Conservation (phyloP, 495 filamentous ascomycete genomes). For the Lindgomyces ingoldianus region DNA sequence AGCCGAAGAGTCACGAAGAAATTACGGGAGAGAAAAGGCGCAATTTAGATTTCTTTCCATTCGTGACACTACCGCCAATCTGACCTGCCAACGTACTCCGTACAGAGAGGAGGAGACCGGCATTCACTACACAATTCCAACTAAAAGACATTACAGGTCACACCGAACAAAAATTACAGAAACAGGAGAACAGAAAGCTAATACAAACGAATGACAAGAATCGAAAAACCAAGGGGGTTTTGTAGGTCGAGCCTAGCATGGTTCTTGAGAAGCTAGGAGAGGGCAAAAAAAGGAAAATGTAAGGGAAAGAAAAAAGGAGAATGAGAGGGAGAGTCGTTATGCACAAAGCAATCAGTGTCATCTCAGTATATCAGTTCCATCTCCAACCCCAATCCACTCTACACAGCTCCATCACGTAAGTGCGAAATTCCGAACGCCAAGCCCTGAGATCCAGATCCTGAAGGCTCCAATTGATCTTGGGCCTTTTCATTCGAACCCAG, state of each 20-base stretch:
- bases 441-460: slow-evolving; percentile 1
- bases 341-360: not conserved
- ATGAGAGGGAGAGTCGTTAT: slow-evolving; percentile 16
- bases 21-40: not conserved
- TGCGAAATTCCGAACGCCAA: slow-evolving; percentile 14
- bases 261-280: not conserved
- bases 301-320: not conserved
- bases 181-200: not conserved
- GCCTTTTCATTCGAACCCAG: slow-evolving; percentile 12
- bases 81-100: too few species aligned
- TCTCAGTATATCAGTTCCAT: slow-evolving; percentile 25
- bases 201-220: slow-evolving; percentile 5
- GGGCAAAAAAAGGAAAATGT: not conserved
- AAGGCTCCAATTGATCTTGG: not conserved
- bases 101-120: not conserved
- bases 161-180: not conserved
- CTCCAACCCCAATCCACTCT: slow-evolving; percentile 27
- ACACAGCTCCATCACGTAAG: not conserved
- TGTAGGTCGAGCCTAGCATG: not conserved
- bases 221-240: slow-evolving; percentile 1
- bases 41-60: slow-evolving; percentile 25
- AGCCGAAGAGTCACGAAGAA: not conserved
- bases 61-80: slow-evolving; percentile 11
- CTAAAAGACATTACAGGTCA: slow-evolving; percentile 19
- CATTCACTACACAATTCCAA: not conserved